phyloP scores from a whole-genome alignment of 2,329 filamentous ascomycete species.

The Aspergillus ibericus region DNA sequence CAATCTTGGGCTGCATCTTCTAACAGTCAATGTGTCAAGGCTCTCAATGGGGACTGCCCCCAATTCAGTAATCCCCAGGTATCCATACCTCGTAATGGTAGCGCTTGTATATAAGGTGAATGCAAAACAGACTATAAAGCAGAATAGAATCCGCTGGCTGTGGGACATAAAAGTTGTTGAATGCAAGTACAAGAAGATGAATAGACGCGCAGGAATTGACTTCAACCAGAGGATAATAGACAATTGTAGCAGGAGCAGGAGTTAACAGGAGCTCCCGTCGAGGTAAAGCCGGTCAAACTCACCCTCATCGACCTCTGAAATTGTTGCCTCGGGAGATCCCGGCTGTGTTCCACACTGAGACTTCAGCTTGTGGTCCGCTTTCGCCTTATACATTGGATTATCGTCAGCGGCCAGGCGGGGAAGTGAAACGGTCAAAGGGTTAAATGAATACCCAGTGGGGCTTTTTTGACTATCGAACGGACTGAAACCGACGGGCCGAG shows the following conservation, averaged over 20 bases:
- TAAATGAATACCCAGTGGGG: constrained; percentile 30
- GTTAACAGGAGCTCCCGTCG: constrained; percentile 26
- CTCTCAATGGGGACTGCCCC: not conserved
- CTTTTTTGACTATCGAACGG: constrained; percentile 27
- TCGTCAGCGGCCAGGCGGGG: constrained; percentile 22
- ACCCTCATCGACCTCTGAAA: constrained; percentile 36
- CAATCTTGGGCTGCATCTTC: not conserved
- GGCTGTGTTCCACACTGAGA: constrained; percentile 19
- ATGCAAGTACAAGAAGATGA: not conserved
- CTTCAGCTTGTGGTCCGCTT: constrained; percentile 13
- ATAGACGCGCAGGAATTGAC: not conserved
- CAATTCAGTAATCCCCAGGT: not conserved
- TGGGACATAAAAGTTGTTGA: not conserved
- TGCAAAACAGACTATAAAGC: not conserved
- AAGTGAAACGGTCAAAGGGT: constrained; percentile 35
- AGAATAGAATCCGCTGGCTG: too few relatives aligned
- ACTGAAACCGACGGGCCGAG: constrained; percentile 22
- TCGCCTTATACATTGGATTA: constrained; percentile 23
- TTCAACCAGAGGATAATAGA: not conserved
- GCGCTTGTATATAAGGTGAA: constrained; percentile 12
- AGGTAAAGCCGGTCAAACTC: constrained; percentile 37
- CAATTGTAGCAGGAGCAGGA: not conserved
- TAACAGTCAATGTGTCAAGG: not conserved
- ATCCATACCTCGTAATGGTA: constrained; percentile 10
- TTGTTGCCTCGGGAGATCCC: constrained; percentile 35